phyloP scores from a whole-genome alignment of 176 grass and related monocot genomes.

The Triticum dicoccoides region DNA sequence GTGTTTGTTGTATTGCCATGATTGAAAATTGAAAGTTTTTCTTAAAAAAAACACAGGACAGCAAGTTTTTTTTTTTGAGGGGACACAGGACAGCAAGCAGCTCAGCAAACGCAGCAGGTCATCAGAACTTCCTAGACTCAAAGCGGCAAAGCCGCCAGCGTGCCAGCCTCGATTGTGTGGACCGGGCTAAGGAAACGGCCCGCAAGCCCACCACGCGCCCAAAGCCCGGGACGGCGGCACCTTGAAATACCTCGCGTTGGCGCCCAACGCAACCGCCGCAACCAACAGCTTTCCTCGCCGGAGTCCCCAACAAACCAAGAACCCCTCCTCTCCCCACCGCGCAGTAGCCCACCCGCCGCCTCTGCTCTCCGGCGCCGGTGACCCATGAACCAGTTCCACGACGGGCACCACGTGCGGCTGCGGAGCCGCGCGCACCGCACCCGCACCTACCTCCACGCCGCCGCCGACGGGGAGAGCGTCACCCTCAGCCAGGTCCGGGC shows the following conservation, averaged over 20 bases:
- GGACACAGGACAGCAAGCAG: too few relatives aligned
- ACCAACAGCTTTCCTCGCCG: background rate
- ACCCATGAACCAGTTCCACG: constrained; percentile 2
- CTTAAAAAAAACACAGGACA: too few relatives aligned
- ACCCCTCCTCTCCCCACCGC: background rate
- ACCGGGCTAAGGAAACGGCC: too few relatives aligned
- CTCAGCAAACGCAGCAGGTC: too few relatives aligned
- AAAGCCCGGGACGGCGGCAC: background rate
- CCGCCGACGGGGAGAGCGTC: background rate
- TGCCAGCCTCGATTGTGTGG: too few relatives aligned
- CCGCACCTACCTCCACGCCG: constrained; percentile 12
- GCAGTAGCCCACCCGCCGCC: background rate
- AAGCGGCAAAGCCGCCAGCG: too few relatives aligned
- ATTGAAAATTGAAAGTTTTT: too few relatives aligned
- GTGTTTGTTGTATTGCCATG: too few relatives aligned
- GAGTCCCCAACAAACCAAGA: background rate
- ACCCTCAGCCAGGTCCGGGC: background rate
- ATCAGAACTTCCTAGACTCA: too few relatives aligned
- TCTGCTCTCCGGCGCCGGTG: background rate
- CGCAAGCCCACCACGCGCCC: background rate
- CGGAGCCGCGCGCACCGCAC: background rate
- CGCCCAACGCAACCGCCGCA: background rate
- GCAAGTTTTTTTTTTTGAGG: too few relatives aligned
- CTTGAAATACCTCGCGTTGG: background rate
- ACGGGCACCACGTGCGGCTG: constrained; percentile 4